A percentile compares a stretch with the other conserved stretches of the same genome.
Evolutionary conservation across 352 stramenopile species (phyloP).

Genomic region (Globisporangium alternatum): DNA sequence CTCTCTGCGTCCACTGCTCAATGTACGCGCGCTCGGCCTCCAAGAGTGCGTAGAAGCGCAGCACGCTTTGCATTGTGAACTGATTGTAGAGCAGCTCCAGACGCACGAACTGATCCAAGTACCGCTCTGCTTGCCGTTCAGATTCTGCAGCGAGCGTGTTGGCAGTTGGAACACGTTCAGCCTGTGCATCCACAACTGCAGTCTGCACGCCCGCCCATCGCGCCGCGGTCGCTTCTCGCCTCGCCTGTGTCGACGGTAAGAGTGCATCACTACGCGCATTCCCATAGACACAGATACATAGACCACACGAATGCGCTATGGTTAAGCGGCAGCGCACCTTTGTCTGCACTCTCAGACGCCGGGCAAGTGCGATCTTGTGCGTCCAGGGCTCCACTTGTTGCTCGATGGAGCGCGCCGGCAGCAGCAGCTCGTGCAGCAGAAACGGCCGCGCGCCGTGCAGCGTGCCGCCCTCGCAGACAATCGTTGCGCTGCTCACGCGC

Average conservation of each 20-base stretch:
- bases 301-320: not conserved
- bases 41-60: slow-evolving; percentile 45
- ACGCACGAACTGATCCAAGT: slow-evolving; percentile 21
- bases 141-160: not conserved
- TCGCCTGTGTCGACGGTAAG: not conserved
- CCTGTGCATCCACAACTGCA: not conserved
- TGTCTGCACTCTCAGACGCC: slow-evolving; percentile 18
- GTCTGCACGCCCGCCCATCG: slow-evolving; percentile 8
- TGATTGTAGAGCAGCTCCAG: slow-evolving; percentile 32
- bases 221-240: not conserved
- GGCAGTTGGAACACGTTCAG: not conserved
- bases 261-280: not conserved
- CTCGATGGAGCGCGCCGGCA: not conserved
- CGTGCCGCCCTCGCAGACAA: slow-evolving; percentile 21
- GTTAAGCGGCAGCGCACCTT: slow-evolving; percentile 15
- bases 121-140: slow-evolving; percentile 11
- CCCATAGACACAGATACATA: not conserved
- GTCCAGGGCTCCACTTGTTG: slow-evolving; percentile 23
- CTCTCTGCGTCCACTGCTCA: slow-evolving; percentile 25
- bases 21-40: slow-evolving; percentile 49
- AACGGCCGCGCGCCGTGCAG: slow-evolving; percentile 29
- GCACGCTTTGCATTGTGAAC: slow-evolving; percentile 26
- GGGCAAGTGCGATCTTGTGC: slow-evolving; percentile 24
- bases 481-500: slow-evolving; percentile 21
- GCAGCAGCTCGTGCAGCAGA: slow-evolving; percentile 28